phyloP scores from a whole-genome alignment of 202 grass and related monocot species.

The Alloteropsis angusta region DNA sequence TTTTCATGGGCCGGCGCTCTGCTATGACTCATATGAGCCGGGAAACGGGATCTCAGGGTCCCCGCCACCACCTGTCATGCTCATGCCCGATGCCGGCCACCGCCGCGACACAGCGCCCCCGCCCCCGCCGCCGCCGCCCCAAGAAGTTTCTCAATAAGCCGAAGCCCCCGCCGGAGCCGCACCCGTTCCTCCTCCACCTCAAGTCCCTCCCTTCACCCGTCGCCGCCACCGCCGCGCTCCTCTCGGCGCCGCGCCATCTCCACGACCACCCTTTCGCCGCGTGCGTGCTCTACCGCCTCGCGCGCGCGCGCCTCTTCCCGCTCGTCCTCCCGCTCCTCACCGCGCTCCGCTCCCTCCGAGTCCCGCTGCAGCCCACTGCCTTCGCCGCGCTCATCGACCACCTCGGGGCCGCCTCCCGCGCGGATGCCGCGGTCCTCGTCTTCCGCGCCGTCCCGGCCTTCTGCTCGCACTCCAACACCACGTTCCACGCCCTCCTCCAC shows the following conservation, averaged over 20 bases:
- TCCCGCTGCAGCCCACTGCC: slow-evolving; percentile 42
- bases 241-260: slow-evolving; percentile 31
- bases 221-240: slow-evolving; percentile 39
- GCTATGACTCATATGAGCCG: not conserved
- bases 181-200: slow-evolving; percentile 45
- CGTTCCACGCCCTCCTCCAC: slow-evolving; percentile 60
- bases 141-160: slow-evolving; percentile 24
- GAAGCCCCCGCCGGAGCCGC: slow-evolving; percentile 9
- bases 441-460: slow-evolving; percentile 53
- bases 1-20: not conserved
- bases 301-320: slow-evolving; percentile 44
- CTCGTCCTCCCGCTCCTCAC: slow-evolving; percentile 48
- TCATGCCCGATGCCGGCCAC: slow-evolving; percentile 13
- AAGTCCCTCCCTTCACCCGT: slow-evolving; percentile 61
- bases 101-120: slow-evolving; percentile 1
- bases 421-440: slow-evolving; percentile 40
- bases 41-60: not conserved
- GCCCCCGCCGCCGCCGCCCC: slow-evolving; percentile 5
- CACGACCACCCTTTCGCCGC: slow-evolving; percentile 62
- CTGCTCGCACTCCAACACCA: slow-evolving; percentile 48
- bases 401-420: slow-evolving; percentile 43
- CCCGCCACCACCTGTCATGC: not conserved
- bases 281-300: slow-evolving; percentile 68
- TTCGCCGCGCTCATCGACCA: slow-evolving; percentile 55
- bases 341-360: slow-evolving; percentile 28